Conservation (phyloP, 306 rosid species). For the Mucuna pruriens region DNA sequence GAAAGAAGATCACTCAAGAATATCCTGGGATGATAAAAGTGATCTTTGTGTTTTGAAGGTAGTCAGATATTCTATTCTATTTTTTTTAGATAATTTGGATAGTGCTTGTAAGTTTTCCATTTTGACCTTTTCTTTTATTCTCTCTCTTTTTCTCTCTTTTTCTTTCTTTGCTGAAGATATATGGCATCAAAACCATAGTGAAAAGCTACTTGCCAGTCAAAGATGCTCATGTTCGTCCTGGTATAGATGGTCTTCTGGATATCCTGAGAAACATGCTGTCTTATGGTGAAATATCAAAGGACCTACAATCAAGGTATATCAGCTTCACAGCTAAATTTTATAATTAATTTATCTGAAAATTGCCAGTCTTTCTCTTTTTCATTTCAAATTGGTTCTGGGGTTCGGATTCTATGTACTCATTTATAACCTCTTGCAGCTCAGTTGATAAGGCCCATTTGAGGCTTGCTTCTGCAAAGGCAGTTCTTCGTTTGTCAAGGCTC, state of each 20-base stretch:
- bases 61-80: constrained; percentile 29
- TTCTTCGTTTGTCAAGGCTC: constrained; percentile 84
- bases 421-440: constrained; percentile 65
- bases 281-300: constrained; percentile 91
- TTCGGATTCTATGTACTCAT: constrained; percentile 36
- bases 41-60: constrained; percentile 92
- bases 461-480: constrained; percentile 96
- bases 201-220: constrained; percentile 95
- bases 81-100: constrained; percentile 22
- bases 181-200: constrained; percentile 89
- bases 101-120: constrained; percentile 28
- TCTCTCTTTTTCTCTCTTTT: background rate
- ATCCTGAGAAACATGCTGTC: constrained; percentile 79
- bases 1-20: constrained; percentile 64
- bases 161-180: constrained; percentile 61
- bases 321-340: constrained; percentile 22
- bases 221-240: constrained; percentile 92
- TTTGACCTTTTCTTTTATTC: constrained; percentile 13
- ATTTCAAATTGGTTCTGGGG: constrained; percentile 27
- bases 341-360: background rate
- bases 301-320: constrained; percentile 77
- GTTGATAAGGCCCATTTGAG: constrained; percentile 93
- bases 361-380: background rate
- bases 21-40: constrained; percentile 84
- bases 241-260: constrained; percentile 70